Base-by-base conservation (phyloP, 306 rosid genomes). In the Castanea sativa region DNA sequence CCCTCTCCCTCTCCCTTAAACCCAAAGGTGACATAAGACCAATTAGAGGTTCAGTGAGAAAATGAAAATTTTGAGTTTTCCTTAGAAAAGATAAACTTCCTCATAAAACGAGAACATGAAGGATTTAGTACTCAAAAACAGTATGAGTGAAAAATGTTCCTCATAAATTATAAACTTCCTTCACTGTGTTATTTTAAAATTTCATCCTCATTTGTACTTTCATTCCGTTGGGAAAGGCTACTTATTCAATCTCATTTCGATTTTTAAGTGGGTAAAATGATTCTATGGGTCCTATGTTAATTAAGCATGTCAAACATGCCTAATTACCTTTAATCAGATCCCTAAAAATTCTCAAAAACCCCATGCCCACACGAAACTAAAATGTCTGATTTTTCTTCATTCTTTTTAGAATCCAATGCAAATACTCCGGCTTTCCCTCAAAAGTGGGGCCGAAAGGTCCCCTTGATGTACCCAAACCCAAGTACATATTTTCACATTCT, bases 371-470 rank as follows among this genome's bases (percentile, higher is more conserved):
- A 32, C 60, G 60, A 49, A 19, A 58, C 21, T 57, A 68, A 76
- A 41, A 41, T 41, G 14, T 72, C 23, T n/a, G 53, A 52, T 29
- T 20, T 20, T 21, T 23, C 29, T 23, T 56, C 6, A 6, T 63
- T 61, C 2, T 38, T 84, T 73, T 71, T 83, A 79, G 87, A 86
- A 86, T 79, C 91, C 87, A 70, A 88, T 78, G 97, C 84, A 70
- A 23, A 83, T 75, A 69, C 82, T 87, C 74, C 64, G 33, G 56
- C 80, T 87, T 88, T 83, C 65, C 84, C 69, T 78, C 83, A 76
- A 79, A 83, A 87, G 89, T 87, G 91, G 95, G 92, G 61, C 82
- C 89, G 55, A 83, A 86, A 88, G 87, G 67, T 67, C 76, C 5
- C 58, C 80, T 23, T 58, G n/a, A 30, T 83, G 33, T 43, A 29